Evolutionary conservation across 371 early-diverging fungal genomes (phyloP), one percentile per base, ranked within the genome.

Genomic region (Thermomucor indicae-seudaticae): DNA sequence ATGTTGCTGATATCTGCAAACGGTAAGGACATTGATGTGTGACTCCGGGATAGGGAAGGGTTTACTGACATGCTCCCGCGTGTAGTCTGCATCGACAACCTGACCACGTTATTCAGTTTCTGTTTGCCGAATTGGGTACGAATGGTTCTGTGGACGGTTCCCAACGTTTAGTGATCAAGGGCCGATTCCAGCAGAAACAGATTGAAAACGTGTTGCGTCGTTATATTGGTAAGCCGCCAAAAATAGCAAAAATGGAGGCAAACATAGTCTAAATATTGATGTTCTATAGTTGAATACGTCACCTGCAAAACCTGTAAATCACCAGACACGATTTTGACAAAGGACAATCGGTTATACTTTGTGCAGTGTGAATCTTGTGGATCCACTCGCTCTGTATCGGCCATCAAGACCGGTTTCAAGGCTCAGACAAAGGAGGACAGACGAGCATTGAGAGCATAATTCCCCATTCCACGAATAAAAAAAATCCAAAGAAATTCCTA

Each of bases 261-360:
- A 8, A 25, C 16, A 17, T 30, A 14, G 17, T 35, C 12, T 14
- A 41, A 49, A 20, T 25, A 34, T 10, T 19, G 11, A 20, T 19
- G 8, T 32, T 28, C 23, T 51, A 2, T 49, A 84, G 93, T 91
- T 49, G 97, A 99, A 72, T 99, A 99, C 60, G 99, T 99, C 22
- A 90, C 96, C 3, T 99, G 99, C 83, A 97, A 96, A 79, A 95
- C 96, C 29, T 99, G 99, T 86, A 96, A 95, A 64, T 91, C 91
- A 4, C 92, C 95, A 30, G 93, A 99, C 48, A 99, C 99, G 12
- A 80, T 89, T 23, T 73, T 99, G 65, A 86, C 88, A 32, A 99
- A 96, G 83, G 98, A 99, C 60, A 96, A 97, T 76, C 90, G 97
- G 62, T 78, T 99, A 53, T 93, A 88, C 79, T 99, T 99, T 83